phyloP scores from a whole-genome alignment of 352 stramenopile species.

The Pythium volutum region DNA sequence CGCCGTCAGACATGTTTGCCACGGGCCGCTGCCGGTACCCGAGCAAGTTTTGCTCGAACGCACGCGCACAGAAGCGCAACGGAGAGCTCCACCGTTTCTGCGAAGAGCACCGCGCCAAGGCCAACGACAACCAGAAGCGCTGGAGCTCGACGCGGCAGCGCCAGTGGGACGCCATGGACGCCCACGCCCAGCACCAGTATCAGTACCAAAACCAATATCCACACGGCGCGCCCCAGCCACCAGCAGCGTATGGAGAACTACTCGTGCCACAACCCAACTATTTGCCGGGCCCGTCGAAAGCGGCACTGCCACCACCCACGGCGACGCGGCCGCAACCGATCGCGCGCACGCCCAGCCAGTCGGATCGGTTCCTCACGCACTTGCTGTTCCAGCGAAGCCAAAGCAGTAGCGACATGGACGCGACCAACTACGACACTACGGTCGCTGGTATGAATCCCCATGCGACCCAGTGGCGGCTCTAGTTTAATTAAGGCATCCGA shows the following conservation, averaged over 20 bases:
- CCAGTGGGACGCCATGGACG: neutral
- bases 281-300: neutral
- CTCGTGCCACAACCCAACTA: neutral
- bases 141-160: slow-evolving; percentile 1
- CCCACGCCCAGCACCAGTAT: neutral
- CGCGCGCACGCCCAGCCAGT: neutral
- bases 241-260: neutral
- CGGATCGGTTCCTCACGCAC: neutral
- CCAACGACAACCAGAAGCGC: slow-evolving; percentile 2
- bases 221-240: too few relatives aligned
- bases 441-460: too few relatives aligned
- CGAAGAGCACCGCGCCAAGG: neutral
- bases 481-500: too few relatives aligned
- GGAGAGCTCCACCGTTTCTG: neutral
- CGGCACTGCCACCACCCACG: neutral
- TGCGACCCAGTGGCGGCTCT: too few relatives aligned
- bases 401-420: neutral
- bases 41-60: slow-evolving; percentile 3
- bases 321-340: neutral
- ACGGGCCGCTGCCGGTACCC: slow-evolving; percentile 3
- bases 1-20: neutral
- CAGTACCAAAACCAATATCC: neutral
- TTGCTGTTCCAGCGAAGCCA: neutral
- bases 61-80: neutral
- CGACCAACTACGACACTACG: neutral